Evolutionary conservation across 1,284 basidiomycete species (phyloP).

Genomic region (Lentinus polychrous): DNA sequence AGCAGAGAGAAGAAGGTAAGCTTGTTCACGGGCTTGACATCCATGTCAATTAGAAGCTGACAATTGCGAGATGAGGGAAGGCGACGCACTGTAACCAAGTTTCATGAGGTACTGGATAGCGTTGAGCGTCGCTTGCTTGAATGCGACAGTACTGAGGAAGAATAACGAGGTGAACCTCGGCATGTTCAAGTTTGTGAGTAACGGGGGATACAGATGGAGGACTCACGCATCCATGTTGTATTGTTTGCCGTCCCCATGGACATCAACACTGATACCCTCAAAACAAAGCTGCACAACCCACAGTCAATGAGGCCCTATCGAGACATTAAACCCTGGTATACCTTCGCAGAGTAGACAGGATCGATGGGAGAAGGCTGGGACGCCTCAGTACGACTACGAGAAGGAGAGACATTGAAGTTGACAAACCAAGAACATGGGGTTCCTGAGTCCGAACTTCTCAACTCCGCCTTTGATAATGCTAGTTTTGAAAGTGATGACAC

Average conservation of each 20-base stretch:
- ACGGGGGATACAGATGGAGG: too few relatives aligned
- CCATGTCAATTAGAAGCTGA: not conserved
- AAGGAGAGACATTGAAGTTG: not conserved
- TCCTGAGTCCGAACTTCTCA: conserved; percentile 67
- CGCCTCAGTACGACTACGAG: not conserved
- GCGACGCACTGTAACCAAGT: conserved; percentile 59
- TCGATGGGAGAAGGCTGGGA: conserved; percentile 64
- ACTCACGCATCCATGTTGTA: conserved; percentile 74
- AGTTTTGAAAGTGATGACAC: conserved; percentile 67
- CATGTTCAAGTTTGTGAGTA: too few relatives aligned
- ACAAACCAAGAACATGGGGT: conserved; percentile 66
- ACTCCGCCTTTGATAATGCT: conserved; percentile 73
- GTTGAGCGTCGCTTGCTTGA: conserved; percentile 74
- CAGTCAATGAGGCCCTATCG: not conserved
- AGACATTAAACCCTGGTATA: conserved; percentile 17
- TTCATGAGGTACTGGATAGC: conserved; percentile 73
- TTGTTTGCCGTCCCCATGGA: conserved; percentile 68
- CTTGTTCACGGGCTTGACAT: conserved; percentile 66
- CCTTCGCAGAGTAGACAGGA: conserved; percentile 65
- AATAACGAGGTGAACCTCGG: not conserved
- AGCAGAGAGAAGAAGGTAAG: conserved; percentile 68
- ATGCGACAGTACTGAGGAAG: conserved; percentile 54
- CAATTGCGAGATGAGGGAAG: not conserved
- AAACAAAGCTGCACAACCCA: conserved; percentile 46
- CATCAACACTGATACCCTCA: conserved; percentile 68